phyloP scores from a whole-genome alignment of 2,329 filamentous ascomycete genomes.

The Aschersonia sp. region DNA sequence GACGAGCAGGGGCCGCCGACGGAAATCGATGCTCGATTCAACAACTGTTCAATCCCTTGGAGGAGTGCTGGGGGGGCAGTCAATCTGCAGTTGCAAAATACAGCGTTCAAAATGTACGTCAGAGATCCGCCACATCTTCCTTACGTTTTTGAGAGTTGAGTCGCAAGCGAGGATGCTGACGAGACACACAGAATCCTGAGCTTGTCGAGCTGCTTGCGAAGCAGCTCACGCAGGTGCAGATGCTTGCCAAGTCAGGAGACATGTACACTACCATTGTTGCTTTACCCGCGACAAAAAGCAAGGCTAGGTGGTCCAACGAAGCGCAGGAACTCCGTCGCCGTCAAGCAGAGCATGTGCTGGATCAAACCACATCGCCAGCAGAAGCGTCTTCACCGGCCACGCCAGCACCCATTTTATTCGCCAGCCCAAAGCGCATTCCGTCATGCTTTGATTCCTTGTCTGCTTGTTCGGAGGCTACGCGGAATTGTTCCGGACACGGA shows the following conservation, averaged over 20 bases:
- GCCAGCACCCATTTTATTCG: constrained; percentile 17
- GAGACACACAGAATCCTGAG: constrained; percentile 19
- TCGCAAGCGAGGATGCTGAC: constrained; percentile 8
- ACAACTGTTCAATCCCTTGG: constrained; percentile 26
- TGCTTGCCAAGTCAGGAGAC: constrained; percentile 31
- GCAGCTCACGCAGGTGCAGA: constrained; percentile 28
- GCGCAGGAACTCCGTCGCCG: constrained; percentile 31
- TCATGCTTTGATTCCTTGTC: constrained; percentile 61
- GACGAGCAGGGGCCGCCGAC: constrained; percentile 20
- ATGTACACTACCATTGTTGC: constrained; percentile 44
- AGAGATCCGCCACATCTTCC: background rate
- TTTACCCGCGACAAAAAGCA: constrained; percentile 30
- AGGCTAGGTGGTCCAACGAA: constrained; percentile 25
- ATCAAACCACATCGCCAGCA: constrained; percentile 11
- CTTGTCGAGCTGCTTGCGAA: constrained; percentile 27
- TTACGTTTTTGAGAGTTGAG: too few relatives aligned
- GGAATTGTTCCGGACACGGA: constrained; percentile 73
- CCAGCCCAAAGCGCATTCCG: constrained; percentile 36
- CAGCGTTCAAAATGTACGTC: background rate
- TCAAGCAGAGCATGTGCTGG: constrained; percentile 28
- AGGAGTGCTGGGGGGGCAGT: constrained; percentile 29
- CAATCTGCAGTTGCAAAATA: constrained; percentile 10
- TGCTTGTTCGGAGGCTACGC: constrained; percentile 55
- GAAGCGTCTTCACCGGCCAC: constrained; percentile 11
- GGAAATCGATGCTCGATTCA: constrained; percentile 22